Conservation (phyloP, 2,329 filamentous ascomycete genomes). For the Monilinia aucupariae region DNA sequence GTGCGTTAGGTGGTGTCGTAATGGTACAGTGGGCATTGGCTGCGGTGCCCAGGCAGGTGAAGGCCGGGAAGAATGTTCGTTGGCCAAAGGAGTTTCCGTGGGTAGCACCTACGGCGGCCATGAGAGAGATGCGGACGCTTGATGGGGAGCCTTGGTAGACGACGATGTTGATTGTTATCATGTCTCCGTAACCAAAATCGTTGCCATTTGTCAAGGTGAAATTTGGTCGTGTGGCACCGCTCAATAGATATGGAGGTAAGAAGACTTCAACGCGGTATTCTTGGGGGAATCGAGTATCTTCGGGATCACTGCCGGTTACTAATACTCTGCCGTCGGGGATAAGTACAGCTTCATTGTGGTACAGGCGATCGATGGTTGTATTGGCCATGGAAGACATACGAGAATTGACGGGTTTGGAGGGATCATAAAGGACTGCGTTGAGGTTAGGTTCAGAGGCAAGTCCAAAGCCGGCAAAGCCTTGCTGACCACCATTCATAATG, state of each 20-base stretch:
- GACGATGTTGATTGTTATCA: background rate
- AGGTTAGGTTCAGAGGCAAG: conserved; percentile 49
- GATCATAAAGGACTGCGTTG: conserved; percentile 59
- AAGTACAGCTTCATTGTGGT: conserved; percentile 59
- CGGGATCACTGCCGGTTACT: conserved; percentile 47
- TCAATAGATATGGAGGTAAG: conserved; percentile 54
- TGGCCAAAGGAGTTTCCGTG: conserved; percentile 13
- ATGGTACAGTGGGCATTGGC: background rate
- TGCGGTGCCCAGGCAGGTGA: conserved; percentile 5
- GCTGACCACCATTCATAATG: conserved; percentile 55
- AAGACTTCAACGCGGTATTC: conserved; percentile 63
- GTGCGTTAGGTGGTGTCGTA: conserved; percentile 49
- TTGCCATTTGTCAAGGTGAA: conserved; percentile 43
- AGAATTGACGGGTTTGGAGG: conserved; percentile 45
- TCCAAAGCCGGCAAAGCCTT: conserved; percentile 58
- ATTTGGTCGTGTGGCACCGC: conserved; percentile 45
- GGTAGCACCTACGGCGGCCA: conserved; percentile 11
- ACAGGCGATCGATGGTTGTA: conserved; percentile 57
- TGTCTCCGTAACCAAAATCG: conserved; percentile 11
- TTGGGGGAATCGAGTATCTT: conserved; percentile 18
- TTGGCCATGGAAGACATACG: conserved; percentile 60
- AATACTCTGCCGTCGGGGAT: conserved; percentile 59
- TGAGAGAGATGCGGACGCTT: conserved; percentile 6
- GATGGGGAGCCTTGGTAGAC: conserved; percentile 1
- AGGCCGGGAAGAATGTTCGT: conserved; percentile 4